Evolutionary conservation across 768 basidiomycete species (phyloP), one percentile per base, ranked within the genome.

Genomic region (Kwoniella dendrophila): DNA sequence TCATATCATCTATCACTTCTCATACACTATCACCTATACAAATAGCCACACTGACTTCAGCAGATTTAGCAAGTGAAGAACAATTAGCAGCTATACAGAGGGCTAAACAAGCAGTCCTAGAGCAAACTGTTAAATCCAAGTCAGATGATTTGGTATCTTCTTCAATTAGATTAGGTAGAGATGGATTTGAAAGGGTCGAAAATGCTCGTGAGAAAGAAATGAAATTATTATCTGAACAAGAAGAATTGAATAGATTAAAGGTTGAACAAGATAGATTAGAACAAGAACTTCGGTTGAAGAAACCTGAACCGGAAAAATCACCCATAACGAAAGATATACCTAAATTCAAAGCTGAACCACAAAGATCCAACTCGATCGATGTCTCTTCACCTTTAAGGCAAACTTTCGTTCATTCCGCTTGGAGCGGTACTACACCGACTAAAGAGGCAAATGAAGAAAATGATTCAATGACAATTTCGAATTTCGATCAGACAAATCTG

Each of bases 41-140:
- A 40, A 52, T 78, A 0, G 75, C 77, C n/a, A 49, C 32, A 12
- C 70, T 78, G 43, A 63, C 68, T 4, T 65, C 71, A 6, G 63
- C 64, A 6, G 74, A 78, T 47, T 59, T 78, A 16, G 75, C 77
- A 11, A 66, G 72, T 3, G 65, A 64, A 16, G 74, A 69, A 33
- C 69, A 64, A 2, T 63, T 74, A 20, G 63, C 68, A 24, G 74
- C 74, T 44, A 60, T 74, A 5, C 44, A 70, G 48, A 48, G 59
- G n/a, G 72, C 68, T 1, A 67, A 66, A 55, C 53, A 57, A 40
- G 61, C 66, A 18, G 56, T 47, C 18, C 58, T 75, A 11, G 61
- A 69, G 40, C 66, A 67, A 54, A 69, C 62, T 24, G 70, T 75
- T 43, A 69, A 68, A 27, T 34, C 59, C 10, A 68, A 66, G 40